Evolutionary conservation across 192 early-diverging fungal genomes (phyloP).

Genomic region (Phycomyces blakesleeanus): DNA sequence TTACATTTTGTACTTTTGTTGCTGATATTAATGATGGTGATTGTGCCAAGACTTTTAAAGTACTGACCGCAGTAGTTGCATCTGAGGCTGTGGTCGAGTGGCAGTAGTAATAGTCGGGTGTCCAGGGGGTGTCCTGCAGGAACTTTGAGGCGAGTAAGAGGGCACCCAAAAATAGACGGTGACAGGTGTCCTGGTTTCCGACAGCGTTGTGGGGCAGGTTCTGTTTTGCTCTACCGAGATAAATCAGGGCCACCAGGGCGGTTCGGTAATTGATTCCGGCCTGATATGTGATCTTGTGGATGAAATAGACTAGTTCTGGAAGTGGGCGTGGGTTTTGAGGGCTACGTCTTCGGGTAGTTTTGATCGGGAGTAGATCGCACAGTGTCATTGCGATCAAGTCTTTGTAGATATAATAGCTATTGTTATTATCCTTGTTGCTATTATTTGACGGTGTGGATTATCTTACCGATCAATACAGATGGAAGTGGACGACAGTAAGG

Average conservation of each 20-base stretch:
- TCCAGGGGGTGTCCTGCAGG: constrained; percentile 8
- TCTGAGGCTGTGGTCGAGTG: background rate
- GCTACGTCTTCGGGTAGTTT: background rate
- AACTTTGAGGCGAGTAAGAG: constrained; percentile 31
- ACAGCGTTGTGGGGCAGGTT: constrained; percentile 21
- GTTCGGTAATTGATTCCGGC: constrained; percentile 24
- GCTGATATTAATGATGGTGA: no score
- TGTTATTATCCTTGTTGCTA: no score
- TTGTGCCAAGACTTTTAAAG: background rate
- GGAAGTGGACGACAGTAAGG: no score
- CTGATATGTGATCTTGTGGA: constrained; percentile 26
- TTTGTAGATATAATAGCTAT: no score
- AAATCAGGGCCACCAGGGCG: constrained; percentile 29
- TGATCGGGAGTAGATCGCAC: constrained; percentile 29
- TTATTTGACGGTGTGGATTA: no score
- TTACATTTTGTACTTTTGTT: no score
- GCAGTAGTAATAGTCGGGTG: background rate
- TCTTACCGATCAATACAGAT: no score
- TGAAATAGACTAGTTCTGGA: constrained; percentile 38
- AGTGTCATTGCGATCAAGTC: constrained; percentile 33
- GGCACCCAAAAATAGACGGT: constrained; percentile 32
- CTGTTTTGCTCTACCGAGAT: constrained; percentile 26
- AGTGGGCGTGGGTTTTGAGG: constrained; percentile 12
- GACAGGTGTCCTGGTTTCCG: constrained; percentile 30
- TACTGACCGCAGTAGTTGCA: background rate